These are phyloP conservation scores for Stephanocyclus meneghinianus DNA, from an alignment of 352 stramenopile species.

Conservation along the genomic window DNA sequence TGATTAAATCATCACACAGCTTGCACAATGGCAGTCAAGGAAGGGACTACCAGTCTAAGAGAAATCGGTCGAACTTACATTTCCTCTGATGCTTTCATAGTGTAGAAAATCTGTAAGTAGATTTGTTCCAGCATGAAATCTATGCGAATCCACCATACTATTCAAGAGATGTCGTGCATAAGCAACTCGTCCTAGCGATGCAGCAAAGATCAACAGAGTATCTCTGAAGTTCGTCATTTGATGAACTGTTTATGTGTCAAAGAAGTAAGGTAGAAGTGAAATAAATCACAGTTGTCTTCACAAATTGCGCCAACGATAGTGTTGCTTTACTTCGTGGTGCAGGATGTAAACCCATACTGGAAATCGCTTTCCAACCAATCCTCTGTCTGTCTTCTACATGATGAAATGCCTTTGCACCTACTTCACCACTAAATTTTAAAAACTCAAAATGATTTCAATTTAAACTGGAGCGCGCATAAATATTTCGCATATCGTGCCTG, in stretches of 20 bases:
- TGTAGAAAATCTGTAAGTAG: constrained; percentile 48
- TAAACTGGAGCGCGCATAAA: too few species aligned
- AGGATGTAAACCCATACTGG: neutral
- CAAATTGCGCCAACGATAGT: constrained; percentile 32
- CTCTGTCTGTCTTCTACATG: constrained; percentile 6
- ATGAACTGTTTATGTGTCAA: neutral
- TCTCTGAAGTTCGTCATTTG: constrained; percentile 41
- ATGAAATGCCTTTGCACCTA: constrained; percentile 23
- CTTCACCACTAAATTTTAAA: too few species aligned
- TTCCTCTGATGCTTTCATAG: constrained; percentile 52
- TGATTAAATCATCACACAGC: constrained; percentile 38
- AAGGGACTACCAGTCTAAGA: too few species aligned
- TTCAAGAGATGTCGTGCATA: constrained; percentile 44
- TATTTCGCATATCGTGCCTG: too few species aligned
- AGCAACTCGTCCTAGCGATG: constrained; percentile 23
- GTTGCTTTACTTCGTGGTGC: constrained; percentile 21
- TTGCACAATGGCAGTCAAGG: constrained; percentile 35
- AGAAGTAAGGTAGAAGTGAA: constrained; percentile 4
- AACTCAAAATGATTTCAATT: too few species aligned
- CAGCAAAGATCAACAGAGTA: constrained; percentile 45
- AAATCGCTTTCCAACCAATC: constrained; percentile 10
- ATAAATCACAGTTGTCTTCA: constrained; percentile 21
- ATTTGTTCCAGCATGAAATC: neutral
- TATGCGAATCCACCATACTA: neutral
- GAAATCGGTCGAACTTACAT: neutral